Evolutionary conservation across 441 rosid species (phyloP).

Genomic region (Brassica hybrid): DNA sequence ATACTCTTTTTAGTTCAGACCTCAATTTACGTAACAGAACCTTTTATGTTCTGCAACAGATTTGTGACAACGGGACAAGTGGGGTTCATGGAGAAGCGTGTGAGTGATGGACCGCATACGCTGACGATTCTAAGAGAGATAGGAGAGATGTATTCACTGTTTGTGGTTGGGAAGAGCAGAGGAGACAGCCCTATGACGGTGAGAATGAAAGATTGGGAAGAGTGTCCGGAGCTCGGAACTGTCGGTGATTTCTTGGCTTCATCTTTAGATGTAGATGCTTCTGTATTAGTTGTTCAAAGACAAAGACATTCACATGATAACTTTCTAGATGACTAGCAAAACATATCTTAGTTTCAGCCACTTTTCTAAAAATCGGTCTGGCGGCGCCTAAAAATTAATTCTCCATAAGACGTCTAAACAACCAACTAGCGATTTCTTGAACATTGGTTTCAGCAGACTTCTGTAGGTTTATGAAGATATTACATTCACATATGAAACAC

Average conservation of each 20-base stretch:
- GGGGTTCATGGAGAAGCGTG: neutral
- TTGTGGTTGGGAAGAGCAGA: slow-evolving; percentile 73
- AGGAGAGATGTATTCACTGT: slow-evolving; percentile 55
- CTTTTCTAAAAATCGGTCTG: neutral
- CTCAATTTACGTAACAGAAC: no score
- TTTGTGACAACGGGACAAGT: slow-evolving; percentile 42
- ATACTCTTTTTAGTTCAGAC: no score
- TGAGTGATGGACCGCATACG: slow-evolving; percentile 36
- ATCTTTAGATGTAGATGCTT: slow-evolving; percentile 52
- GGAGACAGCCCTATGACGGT: slow-evolving; percentile 54
- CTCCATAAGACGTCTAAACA: neutral
- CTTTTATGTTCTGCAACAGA: neutral
- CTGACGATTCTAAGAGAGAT: slow-evolving; percentile 49
- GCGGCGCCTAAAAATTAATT: no score
- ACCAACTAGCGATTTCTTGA: neutral
- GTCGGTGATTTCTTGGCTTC: slow-evolving; percentile 80
- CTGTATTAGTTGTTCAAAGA: slow-evolving; percentile 71
- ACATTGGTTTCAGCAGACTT: neutral
- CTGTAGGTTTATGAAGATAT: neutral
- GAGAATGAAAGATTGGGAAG: slow-evolving; percentile 80
- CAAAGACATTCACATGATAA: slow-evolving; percentile 42
- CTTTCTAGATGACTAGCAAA: slow-evolving; percentile 29
- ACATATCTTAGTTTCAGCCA: slow-evolving; percentile 7
- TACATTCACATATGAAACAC: neutral
- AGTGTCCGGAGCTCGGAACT: slow-evolving; percentile 77